Evolutionary conservation across 768 basidiomycete genomes (phyloP), one percentile per base, ranked within the genome.

Genomic region (Kwoniella sp.): DNA sequence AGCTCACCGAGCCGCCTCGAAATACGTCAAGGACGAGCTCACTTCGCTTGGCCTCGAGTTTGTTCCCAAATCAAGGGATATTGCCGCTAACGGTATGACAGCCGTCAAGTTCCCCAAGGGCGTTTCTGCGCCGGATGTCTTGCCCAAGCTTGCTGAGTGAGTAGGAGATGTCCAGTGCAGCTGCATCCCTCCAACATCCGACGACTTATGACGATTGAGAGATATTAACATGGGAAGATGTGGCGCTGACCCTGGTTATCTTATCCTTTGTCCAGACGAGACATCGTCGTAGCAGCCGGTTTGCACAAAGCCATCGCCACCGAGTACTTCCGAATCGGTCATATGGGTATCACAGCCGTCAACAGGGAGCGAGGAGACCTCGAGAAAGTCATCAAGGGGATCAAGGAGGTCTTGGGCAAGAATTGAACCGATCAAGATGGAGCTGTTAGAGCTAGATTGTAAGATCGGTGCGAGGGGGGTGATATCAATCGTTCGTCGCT

Each of bases 61-160:
- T 73, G 83, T 98, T 8, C 86, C 94, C 8, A 74, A 85, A 12
- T 82, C 84, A 26, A 82, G 86, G 1, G 81, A 83, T 1, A 83
- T 85, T 62, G 85, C 89, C 19, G 94, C 96, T 2, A 95, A 94
- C 75, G 94, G 95, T 44, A 97, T 99, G 96, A 90, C 89, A 6
- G 94, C 93, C 46, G 87, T 91, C 44, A 70, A 73, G 80, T 90
- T 86, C 74, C 96, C 96, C 13, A 85, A 87, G 0, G 93, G 92
- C 4, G 75, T 94, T n/a, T 81, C 81, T 25, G 88, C 90, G 0
- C 80, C 85, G 7, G 91, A 95, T 70, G 80, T 98, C 27, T 66
- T 97, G 50, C 89, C 91, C 7, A 84, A 87, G 50, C 83, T 98
- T 26, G 82, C 83, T 19, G 74, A 71, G 76, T 76, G 58, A 59